Base-by-base conservation (phyloP, 176 grass and related monocot species). In the Areca catechu region DNA sequence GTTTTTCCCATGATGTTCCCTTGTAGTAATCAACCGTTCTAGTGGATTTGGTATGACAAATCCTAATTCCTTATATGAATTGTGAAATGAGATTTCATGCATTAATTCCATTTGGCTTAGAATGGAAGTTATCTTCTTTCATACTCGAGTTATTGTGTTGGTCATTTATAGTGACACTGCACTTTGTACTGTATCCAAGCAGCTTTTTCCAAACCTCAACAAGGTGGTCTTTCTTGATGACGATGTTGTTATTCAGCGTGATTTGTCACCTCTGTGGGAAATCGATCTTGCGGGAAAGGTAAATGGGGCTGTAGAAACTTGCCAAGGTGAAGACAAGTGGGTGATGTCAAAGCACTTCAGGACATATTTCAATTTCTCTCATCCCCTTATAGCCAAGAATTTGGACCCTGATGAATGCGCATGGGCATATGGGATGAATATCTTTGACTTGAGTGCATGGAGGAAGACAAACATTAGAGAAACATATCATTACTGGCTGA, bases 161-260 rank as follows among this genome's bases (percentile, higher is more conserved):
- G 34, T 5, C 10, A 43, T 43, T 10, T 12, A 3, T 43, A 12
- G 34, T 43, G 34, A 43, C 10, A 12, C 34, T 43, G 9, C 1
- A 19, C 17, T 53, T 75, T 78, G 22, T 50, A 63, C 59, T 79
- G 62, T 72, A 52, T 72, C 76, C 49, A 67, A 67, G 37, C 80
- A 95, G 89, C 84, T 95, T 28, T 95, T 89, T 74, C 89, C 84
- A 17, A 85, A 84, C 71, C 82, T 95, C 72, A 80, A 88, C 71
- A 95, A 95, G 74, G 89, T 95, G 58, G 75, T 95, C 60, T 95
- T 95, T 70, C 89, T 95, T 62, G 89, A 95, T 79, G 89, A 95
- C 71, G 89, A 95, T 30, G 69, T 95, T 68, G 84, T 95, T 50
- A 67, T 95, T 69, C 89, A 95, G 64, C 80, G 43, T 65, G 89